Evolutionary conservation across 495 filamentous ascomycete genomes (phyloP).

Genomic region (Penicillium atrosanguineum): DNA sequence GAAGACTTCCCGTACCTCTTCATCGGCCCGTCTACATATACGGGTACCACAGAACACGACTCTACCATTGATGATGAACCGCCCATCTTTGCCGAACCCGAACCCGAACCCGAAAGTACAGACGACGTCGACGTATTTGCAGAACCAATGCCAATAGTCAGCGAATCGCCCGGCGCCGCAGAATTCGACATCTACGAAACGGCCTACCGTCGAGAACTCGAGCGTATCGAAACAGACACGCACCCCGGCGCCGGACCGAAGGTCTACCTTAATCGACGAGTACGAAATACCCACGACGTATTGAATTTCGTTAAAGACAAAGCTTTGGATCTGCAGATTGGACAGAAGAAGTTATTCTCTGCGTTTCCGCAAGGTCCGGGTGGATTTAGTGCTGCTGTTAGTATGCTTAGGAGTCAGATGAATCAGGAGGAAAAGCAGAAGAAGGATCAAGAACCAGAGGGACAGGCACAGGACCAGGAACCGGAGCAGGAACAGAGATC

Average conservation of each 20-base stretch:
- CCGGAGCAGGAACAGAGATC: neutral
- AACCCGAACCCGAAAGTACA: constrained; percentile 23
- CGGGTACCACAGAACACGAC: constrained; percentile 21
- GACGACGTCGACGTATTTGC: neutral
- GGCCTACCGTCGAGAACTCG: constrained; percentile 79
- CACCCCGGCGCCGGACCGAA: constrained; percentile 31
- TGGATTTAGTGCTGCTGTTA: constrained; percentile 20
- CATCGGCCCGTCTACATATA: constrained; percentile 62
- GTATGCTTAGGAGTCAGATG: constrained; percentile 21
- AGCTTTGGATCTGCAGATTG: constrained; percentile 24
- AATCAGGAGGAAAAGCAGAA: neutral
- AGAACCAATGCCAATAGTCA: constrained; percentile 50
- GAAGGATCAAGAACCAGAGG: neutral
- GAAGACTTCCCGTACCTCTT: constrained; percentile 65
- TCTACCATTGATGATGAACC: constrained; percentile 13
- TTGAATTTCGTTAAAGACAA: constrained; percentile 37
- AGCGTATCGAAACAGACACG: constrained; percentile 55
- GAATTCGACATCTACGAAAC: constrained; percentile 85
- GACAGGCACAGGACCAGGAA: neutral
- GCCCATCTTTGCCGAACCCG: constrained; percentile 26
- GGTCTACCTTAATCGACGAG: constrained; percentile 60
- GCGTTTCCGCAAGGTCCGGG: constrained; percentile 3
- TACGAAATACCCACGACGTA: constrained; percentile 52
- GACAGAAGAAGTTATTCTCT: constrained; percentile 2
- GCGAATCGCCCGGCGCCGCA: constrained; percentile 76